Evolutionary conservation across 2,329 filamentous ascomycete species (phyloP), one percentile per base, ranked within the genome.

Genomic region (Penicillium sp.): DNA sequence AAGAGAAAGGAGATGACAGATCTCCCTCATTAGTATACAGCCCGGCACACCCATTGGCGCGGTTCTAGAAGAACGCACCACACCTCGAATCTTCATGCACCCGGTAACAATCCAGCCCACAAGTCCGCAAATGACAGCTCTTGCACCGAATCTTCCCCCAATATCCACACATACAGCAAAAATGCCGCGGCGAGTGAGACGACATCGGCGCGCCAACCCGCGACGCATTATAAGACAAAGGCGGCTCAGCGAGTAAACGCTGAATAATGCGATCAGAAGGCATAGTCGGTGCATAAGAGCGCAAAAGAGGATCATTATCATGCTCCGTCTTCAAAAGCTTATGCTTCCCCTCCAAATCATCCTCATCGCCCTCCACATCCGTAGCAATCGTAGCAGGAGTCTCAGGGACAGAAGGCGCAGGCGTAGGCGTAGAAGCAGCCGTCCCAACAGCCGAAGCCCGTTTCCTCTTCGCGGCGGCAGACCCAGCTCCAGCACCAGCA

Each of bases 141-240:
- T 73, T 73, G 63, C 78, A 81, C 60, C 74, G 72, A 27, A 79
- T 73, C 61, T 77, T 76, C 0, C 78, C 78, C 78, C 78, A 81
- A 52, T 80, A 81, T 11, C 78, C 78, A 60, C 78, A 81, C 57
- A 81, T 75, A 47, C 72, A 72, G 60, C 78, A 81, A 57, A 81
- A 81, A 46, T 70, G 61, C 29, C 78, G 67, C 40, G 67, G 66
- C 9, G 77, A 69, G 42, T 69, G 74, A 6, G 64, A 59, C 1
- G 65, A 61, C 1, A 63, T 49, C 1, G 69, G 66, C 25, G 75
- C 69, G 6, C 68, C 73, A 1, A 75, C 75, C 8, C 78, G 69
- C 11, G 78, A 72, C 2, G 75, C 76, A 54, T 76, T 77, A 61
- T 79, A 81, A 23, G 75, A 74, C 20, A 81, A 62, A 4, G 78